Evolutionary conservation across 257 asterid genomes (phyloP).

Genomic region (Jaltomata sinuosa): DNA sequence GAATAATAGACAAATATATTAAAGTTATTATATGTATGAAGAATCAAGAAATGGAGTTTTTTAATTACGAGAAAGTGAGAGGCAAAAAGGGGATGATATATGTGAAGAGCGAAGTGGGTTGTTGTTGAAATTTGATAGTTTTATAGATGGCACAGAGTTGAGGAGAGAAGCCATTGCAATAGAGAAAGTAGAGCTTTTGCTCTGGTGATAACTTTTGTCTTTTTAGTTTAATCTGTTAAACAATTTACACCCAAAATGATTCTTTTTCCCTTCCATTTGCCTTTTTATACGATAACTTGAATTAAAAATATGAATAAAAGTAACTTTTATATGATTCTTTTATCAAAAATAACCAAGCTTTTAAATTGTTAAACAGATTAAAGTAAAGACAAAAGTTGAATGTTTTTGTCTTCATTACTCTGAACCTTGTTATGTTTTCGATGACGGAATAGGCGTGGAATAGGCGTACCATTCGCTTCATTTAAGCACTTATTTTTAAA

Average conservation of each 20-base stretch:
- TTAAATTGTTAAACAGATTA: no score
- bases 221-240: background rate
- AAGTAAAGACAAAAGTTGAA: no score
- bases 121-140: slow-evolving; percentile 22
- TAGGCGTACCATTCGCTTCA: no score
- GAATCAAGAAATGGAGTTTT: background rate
- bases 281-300: background rate
- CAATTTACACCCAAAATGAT: background rate
- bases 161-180: slow-evolving; percentile 57
- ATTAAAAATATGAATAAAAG: background rate
- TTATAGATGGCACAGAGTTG: slow-evolving; percentile 26
- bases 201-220: background rate
- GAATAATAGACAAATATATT: background rate
- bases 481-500: no score
- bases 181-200: background rate
- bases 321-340: no score
- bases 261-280: background rate
- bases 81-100: slow-evolving; percentile 29
- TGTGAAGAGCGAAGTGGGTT: slow-evolving; percentile 26
- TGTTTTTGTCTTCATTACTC: no score
- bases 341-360: no score
- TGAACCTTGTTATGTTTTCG: no score
- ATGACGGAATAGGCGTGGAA: no score
- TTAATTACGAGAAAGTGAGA: slow-evolving; percentile 32
- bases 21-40: background rate